phyloP scores from a whole-genome alignment of 352 stramenopile species.

The Globisporangium paddicum region DNA sequence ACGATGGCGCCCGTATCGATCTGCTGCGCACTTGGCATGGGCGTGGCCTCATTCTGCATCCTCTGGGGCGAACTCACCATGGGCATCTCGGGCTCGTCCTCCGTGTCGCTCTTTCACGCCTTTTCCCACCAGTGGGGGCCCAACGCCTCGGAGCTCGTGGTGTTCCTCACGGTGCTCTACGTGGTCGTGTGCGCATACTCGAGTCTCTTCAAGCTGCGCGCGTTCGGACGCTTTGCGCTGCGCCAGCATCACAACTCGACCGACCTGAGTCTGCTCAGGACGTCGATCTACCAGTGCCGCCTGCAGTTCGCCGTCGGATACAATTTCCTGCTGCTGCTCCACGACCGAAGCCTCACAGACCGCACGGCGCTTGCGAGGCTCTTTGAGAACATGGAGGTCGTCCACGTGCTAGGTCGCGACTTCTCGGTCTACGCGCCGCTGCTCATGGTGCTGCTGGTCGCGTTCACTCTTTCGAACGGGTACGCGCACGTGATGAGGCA shows the following conservation, averaged over 20 bases:
- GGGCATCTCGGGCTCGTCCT: conserved; percentile 22
- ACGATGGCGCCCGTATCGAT: conserved; percentile 26
- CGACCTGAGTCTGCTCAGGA: conserved; percentile 54
- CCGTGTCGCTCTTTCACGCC: conserved; percentile 22
- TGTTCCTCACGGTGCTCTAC: conserved; percentile 48
- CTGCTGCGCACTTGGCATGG: conserved; percentile 38
- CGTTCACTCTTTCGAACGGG: conserved; percentile 39
- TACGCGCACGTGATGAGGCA: conserved; percentile 49
- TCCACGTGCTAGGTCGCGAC: conserved; percentile 37
- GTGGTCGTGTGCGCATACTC: conserved; percentile 53
- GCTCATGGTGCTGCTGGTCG: conserved; percentile 45
- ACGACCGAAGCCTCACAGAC: conserved; percentile 29
- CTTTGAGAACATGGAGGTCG: conserved; percentile 44
- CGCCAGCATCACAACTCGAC: conserved; percentile 51
- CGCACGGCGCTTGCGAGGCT: conserved; percentile 54
- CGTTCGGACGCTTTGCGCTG: conserved; percentile 44
- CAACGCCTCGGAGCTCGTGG: conserved; percentile 26
- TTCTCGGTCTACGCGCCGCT: conserved; percentile 58
- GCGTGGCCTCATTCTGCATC: conserved; percentile 37
- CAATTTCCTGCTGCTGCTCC: conserved; percentile 59
- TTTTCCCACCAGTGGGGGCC: not conserved
- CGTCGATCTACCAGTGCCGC: conserved; percentile 54
- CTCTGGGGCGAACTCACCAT: conserved; percentile 68
- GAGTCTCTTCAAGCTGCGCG: conserved; percentile 54
- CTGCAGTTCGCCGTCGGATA: conserved; percentile 68